Evolutionary conservation across 148 eudicot genomes (phyloP), one percentile per base, ranked within the genome.

Genomic region (Rheum nobile): DNA sequence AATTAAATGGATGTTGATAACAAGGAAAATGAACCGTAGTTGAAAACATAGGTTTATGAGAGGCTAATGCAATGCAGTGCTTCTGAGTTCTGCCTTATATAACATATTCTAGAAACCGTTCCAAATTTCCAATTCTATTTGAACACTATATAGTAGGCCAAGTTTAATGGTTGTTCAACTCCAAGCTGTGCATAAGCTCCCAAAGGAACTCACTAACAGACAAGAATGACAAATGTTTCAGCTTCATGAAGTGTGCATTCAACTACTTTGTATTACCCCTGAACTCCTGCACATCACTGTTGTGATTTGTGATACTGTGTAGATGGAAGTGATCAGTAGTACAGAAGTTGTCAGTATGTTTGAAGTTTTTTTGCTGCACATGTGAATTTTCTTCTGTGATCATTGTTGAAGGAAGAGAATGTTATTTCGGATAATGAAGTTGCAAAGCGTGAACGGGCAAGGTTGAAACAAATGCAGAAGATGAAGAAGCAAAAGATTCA

Each of bases 401-500:
- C 9, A 54, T 44, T 52, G 1, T 39, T 73, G 41, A 83, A 90
- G 96, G 90, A 89, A 41, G 88, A 69, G 17, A 81, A 83, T 76
- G 83, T n/a, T 75, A 83, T 14, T 22, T 55, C 72, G 59, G 77
- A 74, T 71, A 83, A 77, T 72, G 93, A 86, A 74, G 73, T 88
- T 63, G 77, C 86, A 24, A 91, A 91, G 84, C 89, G 89, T 12
- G 98, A 94, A 78, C 90, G 72, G 75, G 89, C 89, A 0, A 82
- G 97, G 79, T 76, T 94, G 74, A 94, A 79, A 71, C 87, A 94
- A 79, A 89, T 94, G 98, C 85, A 94, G 78, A 88, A 84, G 81
- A 68, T 82, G 71, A 94, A 94, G 87, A 94, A 86, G 77, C 93
- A 90, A 71, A 94, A 94, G 80, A 82, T 94, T 81, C 96, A 91